phyloP scores from a whole-genome alignment of 306 rosid species.

The Herpetospermum pedunculosum region DNA sequence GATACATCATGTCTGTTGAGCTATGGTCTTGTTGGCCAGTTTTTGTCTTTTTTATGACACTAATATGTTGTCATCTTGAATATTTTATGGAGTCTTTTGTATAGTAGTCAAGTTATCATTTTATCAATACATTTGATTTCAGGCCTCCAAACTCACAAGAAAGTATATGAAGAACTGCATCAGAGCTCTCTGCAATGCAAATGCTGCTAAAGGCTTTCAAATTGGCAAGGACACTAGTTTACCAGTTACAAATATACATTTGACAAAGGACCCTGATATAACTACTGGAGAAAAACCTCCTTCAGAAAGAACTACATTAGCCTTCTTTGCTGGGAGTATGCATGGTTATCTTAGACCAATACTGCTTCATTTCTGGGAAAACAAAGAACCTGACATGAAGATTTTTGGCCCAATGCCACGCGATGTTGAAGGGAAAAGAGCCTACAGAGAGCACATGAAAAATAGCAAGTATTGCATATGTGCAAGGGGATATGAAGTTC shows the following conservation, averaged over 20 bases:
- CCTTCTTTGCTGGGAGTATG: slow-evolving; percentile 71
- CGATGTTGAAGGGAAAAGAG: slow-evolving; percentile 46
- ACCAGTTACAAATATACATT: slow-evolving; percentile 61
- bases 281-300: slow-evolving; percentile 47
- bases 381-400: slow-evolving; percentile 64
- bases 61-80: neutral
- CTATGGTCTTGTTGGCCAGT: too few relatives aligned
- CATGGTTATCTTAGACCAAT: slow-evolving; percentile 73
- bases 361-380: slow-evolving; percentile 60
- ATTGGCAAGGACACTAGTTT: slow-evolving; percentile 70
- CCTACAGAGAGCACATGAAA: slow-evolving; percentile 63
- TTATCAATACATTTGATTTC: slow-evolving; percentile 18
- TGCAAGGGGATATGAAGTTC: slow-evolving; percentile 79
- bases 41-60: neutral
- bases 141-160: slow-evolving; percentile 60
- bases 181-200: slow-evolving; percentile 72
- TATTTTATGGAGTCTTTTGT: neutral
- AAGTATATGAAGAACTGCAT: slow-evolving; percentile 47
- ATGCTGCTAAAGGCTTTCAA: slow-evolving; percentile 52
- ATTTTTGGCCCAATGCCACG: slow-evolving; percentile 69
- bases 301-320: slow-evolving; percentile 44
- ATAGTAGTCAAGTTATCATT: neutral
- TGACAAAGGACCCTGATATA: slow-evolving; percentile 36
- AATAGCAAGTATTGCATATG: slow-evolving; percentile 79
- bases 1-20: too few relatives aligned